Conservation (phyloP, 768 basidiomycete genomes). For the Mycena floridula region DNA sequence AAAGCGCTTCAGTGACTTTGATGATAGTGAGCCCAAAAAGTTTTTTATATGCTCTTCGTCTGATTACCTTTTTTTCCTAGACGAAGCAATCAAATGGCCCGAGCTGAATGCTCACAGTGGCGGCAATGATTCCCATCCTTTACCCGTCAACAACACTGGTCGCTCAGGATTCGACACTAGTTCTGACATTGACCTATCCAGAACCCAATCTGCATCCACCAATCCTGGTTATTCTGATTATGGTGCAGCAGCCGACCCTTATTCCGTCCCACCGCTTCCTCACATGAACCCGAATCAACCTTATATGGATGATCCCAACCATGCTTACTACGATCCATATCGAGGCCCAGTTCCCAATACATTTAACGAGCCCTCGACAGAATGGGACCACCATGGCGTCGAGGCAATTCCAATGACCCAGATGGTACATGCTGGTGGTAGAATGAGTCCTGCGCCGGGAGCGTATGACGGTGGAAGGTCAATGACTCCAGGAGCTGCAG, state of each 20-base stretch:
- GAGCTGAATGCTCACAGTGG: conserved; percentile 67
- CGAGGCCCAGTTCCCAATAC: conserved; percentile 67
- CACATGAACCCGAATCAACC: conserved; percentile 67
- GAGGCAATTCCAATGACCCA: conserved; percentile 79
- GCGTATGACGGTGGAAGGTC: conserved; percentile 20
- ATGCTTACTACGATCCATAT: conserved; percentile 75
- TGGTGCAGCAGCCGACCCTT: conserved; percentile 60
- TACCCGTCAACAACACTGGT: conserved; percentile 66
- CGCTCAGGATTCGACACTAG: conserved; percentile 69
- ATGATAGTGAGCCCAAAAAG: conserved; percentile 66
- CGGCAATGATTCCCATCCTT: conserved; percentile 45
- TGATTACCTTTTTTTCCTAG: conserved; percentile 27
- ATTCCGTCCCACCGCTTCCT: conserved; percentile 78
- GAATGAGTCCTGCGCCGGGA: conserved; percentile 32
- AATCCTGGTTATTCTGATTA: conserved; percentile 46
- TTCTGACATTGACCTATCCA: conserved; percentile 51
- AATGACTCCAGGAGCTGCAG: not conserved
- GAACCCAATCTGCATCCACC: conserved; percentile 36
- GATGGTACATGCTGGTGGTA: conserved; percentile 37
- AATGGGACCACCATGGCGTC: conserved; percentile 27
- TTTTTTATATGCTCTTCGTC: conserved; percentile 6
- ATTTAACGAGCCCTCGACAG: conserved; percentile 37
- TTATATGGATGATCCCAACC: conserved; percentile 66
- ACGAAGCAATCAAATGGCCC: conserved; percentile 88
- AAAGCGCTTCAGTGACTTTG: conserved; percentile 70